Conservation (phyloP, 441 rosid genomes). For the Adansonia grandidieri region DNA sequence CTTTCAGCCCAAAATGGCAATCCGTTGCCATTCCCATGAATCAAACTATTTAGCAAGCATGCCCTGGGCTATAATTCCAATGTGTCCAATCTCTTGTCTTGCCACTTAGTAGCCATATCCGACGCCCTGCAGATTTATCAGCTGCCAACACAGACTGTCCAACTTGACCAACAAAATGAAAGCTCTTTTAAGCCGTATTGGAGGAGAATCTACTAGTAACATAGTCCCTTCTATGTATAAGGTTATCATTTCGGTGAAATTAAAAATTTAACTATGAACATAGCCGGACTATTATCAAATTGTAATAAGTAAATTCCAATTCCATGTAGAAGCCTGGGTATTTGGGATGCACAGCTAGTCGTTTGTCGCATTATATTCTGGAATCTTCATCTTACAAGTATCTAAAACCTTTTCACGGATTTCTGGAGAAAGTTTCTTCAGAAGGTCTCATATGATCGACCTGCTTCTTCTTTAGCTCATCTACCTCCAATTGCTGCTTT, state of each 20-base stretch:
- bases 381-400: constrained; percentile 45
- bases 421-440: constrained; percentile 62
- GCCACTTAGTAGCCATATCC: neutral
- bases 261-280: neutral
- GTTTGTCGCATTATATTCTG: constrained; percentile 26
- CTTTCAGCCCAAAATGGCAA: neutral
- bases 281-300: neutral
- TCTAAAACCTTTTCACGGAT: constrained; percentile 48
- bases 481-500: constrained; percentile 67
- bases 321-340: neutral
- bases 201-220: neutral
- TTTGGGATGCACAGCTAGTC: constrained; percentile 5
- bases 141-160: neutral
- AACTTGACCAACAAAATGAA: neutral
- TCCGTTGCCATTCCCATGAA: neutral
- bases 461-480: constrained; percentile 63
- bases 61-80: neutral
- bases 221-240: neutral
- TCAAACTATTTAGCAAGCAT: neutral
- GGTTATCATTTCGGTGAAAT: neutral
- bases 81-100: neutral
- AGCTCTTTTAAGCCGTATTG: constrained; percentile 3
- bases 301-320: neutral
- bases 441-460: constrained; percentile 48
- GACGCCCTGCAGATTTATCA: neutral